Evolutionary conservation across 306 rosid species (phyloP).

Genomic region (Sindora glabra): DNA sequence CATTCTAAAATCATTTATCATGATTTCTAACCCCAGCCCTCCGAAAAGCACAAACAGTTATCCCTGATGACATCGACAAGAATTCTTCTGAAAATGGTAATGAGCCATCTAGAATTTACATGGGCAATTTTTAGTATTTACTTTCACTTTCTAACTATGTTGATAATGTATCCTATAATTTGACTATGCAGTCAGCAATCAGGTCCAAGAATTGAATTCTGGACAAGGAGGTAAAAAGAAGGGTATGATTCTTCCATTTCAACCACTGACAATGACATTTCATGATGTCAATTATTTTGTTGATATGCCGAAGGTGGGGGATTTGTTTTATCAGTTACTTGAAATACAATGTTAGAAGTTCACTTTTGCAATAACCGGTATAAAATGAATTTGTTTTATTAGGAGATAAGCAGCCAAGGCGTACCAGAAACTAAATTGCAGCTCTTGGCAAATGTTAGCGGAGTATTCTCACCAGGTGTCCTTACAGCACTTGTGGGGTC

Average conservation of each 20-base stretch:
- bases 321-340: background rate
- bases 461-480: constrained; percentile 86
- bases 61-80: constrained; percentile 38
- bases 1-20: background rate
- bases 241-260: constrained; percentile 96
- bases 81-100: constrained; percentile 30
- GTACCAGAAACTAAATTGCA: constrained; percentile 64
- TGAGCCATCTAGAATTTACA: constrained; percentile 15
- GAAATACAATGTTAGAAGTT: background rate
- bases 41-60: constrained; percentile 45
- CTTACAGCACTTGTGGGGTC: constrained; percentile 92
- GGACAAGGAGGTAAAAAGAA: constrained; percentile 21
- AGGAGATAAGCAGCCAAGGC: constrained; percentile 52
- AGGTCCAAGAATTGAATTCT: background rate
- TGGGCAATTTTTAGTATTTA: background rate
- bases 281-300: constrained; percentile 76
- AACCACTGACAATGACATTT: constrained; percentile 87
- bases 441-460: constrained; percentile 69
- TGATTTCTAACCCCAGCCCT: constrained; percentile 34
- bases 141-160: background rate
- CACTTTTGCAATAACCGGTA: too few species aligned
- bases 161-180: background rate
- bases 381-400: too few species aligned
- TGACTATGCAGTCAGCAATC: constrained; percentile 28
- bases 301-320: constrained; percentile 74